Base-by-base conservation (phyloP, 805 yeast genomes). In the Starmerella stigmatis region DNA sequence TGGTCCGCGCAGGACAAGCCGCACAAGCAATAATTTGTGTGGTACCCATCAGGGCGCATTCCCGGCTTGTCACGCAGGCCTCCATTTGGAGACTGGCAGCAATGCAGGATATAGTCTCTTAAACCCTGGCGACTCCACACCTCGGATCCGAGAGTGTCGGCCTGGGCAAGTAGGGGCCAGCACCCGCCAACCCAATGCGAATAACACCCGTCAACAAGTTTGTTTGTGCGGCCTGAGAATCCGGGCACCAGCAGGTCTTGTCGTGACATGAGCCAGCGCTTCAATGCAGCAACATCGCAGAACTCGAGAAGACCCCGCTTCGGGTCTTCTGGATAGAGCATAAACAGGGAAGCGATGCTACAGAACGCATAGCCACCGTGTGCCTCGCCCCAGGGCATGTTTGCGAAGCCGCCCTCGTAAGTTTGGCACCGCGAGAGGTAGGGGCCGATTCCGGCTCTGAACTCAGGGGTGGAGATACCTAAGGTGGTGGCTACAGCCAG, bases 281-380 rank as follows among this genome's bases (percentile, higher is more conserved):
- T 50, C 19, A 86, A 64, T 2, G 49, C 53, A 0, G 69, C 75
- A 2, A 82, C 46, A 56, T 84, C 65, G 2, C 75, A 61, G 17
- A 62, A 51, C 41, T 65, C 61, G 5, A 46, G 43, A 7, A 72
- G 49, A 6, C 60, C 60, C 15, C 60, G 63, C 26, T 49, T 47
- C 1, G 72, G 68, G 22, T 46, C 44, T 4, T 33, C 35, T 2
- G 50, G 66, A 6, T 70, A 69, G 23, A 76, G 58, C 21, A 70
- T 69, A 49, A 70, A 72, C 47, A 76, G 65, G 41, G 76, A 73
- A 36, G 81, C 94, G 35, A 83, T 67, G 0, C 89, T 94, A 66
- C 99, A 92, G 61, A 76, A 92, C 0, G 97, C 77, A 60, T 92
- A 94, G 0, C 98, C 99, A 2, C 96, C 98, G 60, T 92, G 99